Percentiles rank a stretch among this genome's conserved stretches.
Evolutionary conservation across 768 basidiomycete species (phyloP).

Genomic region (Coprinopsis marcescibilis): DNA sequence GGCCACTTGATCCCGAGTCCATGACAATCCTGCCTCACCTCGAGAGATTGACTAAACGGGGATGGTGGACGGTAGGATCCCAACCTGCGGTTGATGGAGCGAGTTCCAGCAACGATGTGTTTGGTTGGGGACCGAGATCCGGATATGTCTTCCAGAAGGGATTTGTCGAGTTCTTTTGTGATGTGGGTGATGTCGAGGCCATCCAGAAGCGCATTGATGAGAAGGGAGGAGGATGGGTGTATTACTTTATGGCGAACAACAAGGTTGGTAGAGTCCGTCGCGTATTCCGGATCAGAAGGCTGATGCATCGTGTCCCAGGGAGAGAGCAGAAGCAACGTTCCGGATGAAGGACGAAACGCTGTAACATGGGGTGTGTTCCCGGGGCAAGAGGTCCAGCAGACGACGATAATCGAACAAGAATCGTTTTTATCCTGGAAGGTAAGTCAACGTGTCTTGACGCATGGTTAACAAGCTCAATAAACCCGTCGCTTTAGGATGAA

Average conservation of each 20-base stretch:
- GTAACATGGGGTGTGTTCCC: conserved; percentile 99
- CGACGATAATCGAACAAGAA: conserved; percentile 93
- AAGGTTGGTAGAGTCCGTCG: conserved; percentile 41
- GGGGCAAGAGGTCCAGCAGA: conserved; percentile 91
- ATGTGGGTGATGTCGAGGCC: conserved; percentile 45
- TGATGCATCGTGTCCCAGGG: conserved; percentile 43
- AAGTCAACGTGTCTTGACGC: conserved; percentile 1
- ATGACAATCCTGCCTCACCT: conserved; percentile 72
- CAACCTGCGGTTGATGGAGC: conserved; percentile 90
- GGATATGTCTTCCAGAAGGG: conserved; percentile 98
- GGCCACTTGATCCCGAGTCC: conserved; percentile 79
- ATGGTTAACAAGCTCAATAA: conserved; percentile 2
- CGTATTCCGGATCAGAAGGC: neutral
- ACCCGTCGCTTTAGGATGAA: conserved; percentile 65
- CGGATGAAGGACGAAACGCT: conserved; percentile 77
- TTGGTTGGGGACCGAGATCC: conserved; percentile 90
- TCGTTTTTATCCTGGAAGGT: conserved; percentile 99
- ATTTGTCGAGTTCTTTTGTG: conserved; percentile 95
- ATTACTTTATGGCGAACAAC: conserved; percentile 81
- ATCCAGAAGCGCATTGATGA: conserved; percentile 54
- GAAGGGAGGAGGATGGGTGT: conserved; percentile 60
- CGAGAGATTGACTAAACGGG: conserved; percentile 64
- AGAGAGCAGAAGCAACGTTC: conserved; percentile 73
- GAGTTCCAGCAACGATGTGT: conserved; percentile 63
- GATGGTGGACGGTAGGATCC: conserved; percentile 96